Evolutionary conservation across 352 stramenopile genomes (phyloP), one percentile per base, ranked within the genome.

Genomic region (Pythium oligandrum): DNA sequence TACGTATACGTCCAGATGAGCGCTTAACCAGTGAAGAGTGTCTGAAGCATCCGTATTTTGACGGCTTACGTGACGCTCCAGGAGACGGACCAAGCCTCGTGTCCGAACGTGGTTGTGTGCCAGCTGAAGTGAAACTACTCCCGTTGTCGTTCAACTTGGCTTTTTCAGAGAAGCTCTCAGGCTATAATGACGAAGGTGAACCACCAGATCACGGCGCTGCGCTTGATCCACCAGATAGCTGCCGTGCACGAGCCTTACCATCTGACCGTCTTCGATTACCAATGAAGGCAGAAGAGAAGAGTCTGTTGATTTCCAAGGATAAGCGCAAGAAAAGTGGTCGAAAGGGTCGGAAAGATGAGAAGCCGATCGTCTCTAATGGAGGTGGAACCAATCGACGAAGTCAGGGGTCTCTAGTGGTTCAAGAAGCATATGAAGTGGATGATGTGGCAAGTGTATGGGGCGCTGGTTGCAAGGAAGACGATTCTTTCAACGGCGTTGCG

Each of bases 41-140:
- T 46, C 48, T 97, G 10, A 71, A 85, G 6, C 85, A 97, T 43
- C 73, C 81, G 12, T 97, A 96, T 55, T 97, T 97, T 53, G 82
- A 96, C 54, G 86, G 12, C 26, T 3, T 44, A 3, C 4, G 36
- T 2, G 3, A 44, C 8, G 9, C 3, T 31, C 32, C 31, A 55
- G 2, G 51, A 55, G 2, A 6, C 26, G 11, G n/a, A 8, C 38
- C 38, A 42, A 12, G 7, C 7, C 38, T 42, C 38, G 12, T 42
- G 38, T 12, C 38, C 7, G 38, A 38, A n/a, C 6, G 6, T 50
- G 4, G 31, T 49, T 11, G 33, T 43, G 32, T 9, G 37, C 8
- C 2, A 40, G 17, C 17, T 11, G 35, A 6, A 3, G 11, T 32
- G 32, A 11, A 30, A 53, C 12, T 43, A 30, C 17, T 50, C 50